A percentile compares a stretch with the other conserved stretches of the same genome.
Evolutionary conservation across 2,329 filamentous ascomycete species (phyloP).

Genomic region (Clathrospora elynae): DNA sequence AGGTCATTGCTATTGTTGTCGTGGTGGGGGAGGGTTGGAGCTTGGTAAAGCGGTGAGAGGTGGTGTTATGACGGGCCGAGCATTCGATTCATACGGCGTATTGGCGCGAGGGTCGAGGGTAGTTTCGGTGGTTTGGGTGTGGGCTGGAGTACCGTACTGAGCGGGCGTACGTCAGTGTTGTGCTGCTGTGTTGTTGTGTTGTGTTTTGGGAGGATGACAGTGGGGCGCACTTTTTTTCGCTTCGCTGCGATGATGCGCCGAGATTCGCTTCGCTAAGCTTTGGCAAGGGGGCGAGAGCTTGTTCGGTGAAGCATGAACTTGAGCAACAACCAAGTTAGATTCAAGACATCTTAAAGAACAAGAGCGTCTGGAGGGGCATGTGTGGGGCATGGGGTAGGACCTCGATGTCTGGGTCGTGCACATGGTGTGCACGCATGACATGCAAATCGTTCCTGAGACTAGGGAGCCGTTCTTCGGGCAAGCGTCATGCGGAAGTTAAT

Average conservation of each 20-base stretch:
- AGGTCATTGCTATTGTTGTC: slow-evolving; percentile 33
- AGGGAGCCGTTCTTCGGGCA: not conserved
- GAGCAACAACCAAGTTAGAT: too few relatives aligned
- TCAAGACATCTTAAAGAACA: too few relatives aligned
- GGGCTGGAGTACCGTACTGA: too few relatives aligned
- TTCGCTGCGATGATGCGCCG: slow-evolving; percentile 23
- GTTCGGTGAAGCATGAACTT: too few relatives aligned
- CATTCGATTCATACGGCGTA: not conserved
- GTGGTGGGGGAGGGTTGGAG: slow-evolving; percentile 2
- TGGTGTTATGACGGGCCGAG: not conserved
- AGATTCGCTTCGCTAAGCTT: slow-evolving; percentile 28
- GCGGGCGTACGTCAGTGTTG: too few relatives aligned
- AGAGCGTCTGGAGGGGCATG: too few relatives aligned
- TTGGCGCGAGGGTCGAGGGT: too few relatives aligned
- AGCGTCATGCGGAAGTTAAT: not conserved
- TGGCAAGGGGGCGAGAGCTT: slow-evolving; percentile 11
- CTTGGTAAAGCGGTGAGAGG: not conserved
- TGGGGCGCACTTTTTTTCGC: slow-evolving; percentile 28
- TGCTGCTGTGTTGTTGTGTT: slow-evolving; percentile 4
- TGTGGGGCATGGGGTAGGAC: not conserved
- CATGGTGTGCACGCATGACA: slow-evolving; percentile 24
- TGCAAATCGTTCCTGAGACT: slow-evolving; percentile 11
- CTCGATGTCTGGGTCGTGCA: too few relatives aligned
- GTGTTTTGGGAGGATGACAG: slow-evolving; percentile 4
- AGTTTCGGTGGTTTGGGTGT: too few relatives aligned